These are phyloP conservation scores for Corylus avellana DNA, from an alignment of 306 rosid species.

Conservation along the genomic window DNA sequence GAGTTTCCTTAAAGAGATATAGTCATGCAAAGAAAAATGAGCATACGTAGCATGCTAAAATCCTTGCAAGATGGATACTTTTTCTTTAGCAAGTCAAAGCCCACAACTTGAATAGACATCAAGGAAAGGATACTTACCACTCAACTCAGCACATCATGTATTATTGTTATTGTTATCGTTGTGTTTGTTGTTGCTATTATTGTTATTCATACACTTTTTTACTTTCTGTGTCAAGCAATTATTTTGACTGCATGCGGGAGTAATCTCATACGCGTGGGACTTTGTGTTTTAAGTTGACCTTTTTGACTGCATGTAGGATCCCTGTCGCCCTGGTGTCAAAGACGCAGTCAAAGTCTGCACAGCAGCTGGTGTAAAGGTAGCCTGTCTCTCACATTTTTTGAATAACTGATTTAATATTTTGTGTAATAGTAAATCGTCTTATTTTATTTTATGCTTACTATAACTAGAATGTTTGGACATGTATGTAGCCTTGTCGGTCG, in stretches of 20 bases:
- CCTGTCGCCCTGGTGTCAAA: constrained; percentile 81
- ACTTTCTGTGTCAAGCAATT: not conserved
- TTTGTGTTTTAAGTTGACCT: not conserved
- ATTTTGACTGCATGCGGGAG: not conserved
- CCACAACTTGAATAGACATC: not conserved
- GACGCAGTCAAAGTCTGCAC: constrained; percentile 78
- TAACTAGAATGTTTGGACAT: not conserved
- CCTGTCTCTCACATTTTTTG: constrained; percentile 20
- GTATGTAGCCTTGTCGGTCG: not conserved
- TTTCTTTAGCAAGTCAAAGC: not conserved
- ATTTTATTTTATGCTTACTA: not conserved
- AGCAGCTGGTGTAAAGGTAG: constrained; percentile 92
- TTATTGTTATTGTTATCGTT: not conserved
- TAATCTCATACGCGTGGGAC: no score
- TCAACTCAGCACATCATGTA: not conserved
- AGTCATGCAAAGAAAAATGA: not conserved
- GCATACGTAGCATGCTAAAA: not conserved
- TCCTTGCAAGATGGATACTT: not conserved
- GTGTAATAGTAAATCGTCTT: not conserved
- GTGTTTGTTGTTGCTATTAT: not conserved
- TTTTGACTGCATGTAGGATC: constrained; percentile 60
- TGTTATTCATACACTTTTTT: no score
- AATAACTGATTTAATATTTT: not conserved
- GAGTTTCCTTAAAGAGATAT: not conserved
- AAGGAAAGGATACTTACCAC: not conserved